These are phyloP conservation scores for Phytomonas sp. DNA, from an alignment of 208 protist species.

Conservation along the genomic window DNA sequence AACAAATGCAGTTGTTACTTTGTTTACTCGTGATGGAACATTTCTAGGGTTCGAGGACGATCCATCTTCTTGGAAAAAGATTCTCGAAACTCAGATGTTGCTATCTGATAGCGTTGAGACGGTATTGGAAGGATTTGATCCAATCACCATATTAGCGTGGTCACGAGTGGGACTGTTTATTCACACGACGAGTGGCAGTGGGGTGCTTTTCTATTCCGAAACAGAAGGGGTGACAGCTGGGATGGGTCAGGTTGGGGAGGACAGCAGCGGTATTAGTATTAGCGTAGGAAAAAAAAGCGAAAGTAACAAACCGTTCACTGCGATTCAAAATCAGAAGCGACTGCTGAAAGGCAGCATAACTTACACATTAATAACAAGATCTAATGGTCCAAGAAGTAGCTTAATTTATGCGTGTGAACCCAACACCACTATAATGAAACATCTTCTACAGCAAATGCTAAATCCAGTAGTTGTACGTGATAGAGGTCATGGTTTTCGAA, in stretches of 20 bases:
- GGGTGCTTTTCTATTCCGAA: conserved; percentile 79
- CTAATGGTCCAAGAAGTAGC: conserved; percentile 41
- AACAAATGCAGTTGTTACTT: conserved; percentile 37
- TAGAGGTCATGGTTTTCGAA: background rate
- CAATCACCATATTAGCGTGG: conserved; percentile 62
- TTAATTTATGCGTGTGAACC: conserved; percentile 36
- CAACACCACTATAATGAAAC: background rate
- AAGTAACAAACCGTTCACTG: conserved; percentile 48
- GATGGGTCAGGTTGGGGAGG: conserved; percentile 63
- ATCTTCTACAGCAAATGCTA: background rate
- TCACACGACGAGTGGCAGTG: conserved; percentile 74
- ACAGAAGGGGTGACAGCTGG: conserved; percentile 60
- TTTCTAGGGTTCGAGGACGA: conserved; percentile 69
- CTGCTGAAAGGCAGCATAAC: conserved; percentile 75
- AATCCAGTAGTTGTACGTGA: background rate
- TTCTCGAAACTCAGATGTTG: conserved; percentile 42
- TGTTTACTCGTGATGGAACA: conserved; percentile 62
- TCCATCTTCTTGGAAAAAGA: conserved; percentile 36
- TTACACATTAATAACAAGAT: conserved; percentile 56
- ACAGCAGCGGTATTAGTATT: conserved; percentile 82
- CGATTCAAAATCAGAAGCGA: conserved; percentile 68
- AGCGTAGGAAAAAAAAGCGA: conserved; percentile 82
- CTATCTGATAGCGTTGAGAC: conserved; percentile 49
- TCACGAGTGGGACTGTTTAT: conserved; percentile 62
- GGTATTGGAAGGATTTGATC: conserved; percentile 52